Base-by-base conservation (phyloP, 352 stramenopile species). In the Phytophthora megakarya region DNA sequence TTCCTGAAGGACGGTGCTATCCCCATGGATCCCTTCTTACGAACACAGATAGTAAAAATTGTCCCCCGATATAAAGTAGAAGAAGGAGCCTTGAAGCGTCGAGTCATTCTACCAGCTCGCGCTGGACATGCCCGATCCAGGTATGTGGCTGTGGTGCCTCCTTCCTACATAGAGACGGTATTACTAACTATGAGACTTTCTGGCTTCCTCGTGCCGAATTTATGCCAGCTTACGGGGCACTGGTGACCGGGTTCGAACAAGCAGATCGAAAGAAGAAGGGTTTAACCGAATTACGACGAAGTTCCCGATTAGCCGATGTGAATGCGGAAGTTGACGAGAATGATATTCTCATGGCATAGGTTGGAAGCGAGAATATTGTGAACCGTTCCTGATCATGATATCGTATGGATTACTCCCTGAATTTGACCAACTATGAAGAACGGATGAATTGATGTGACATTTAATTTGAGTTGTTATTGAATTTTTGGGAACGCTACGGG, bases 111-210 rank as follows among this genome's bases (percentile, higher is more conserved):
- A n/a, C n/a, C n/a, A n/a, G n/a, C n/a, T n/a, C n/a, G n/a, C n/a
- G n/a, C n/a, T n/a, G n/a, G n/a, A n/a, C n/a, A n/a, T n/a, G n/a
- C n/a, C n/a, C n/a, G n/a, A n/a, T n/a, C n/a, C n/a, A n/a, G n/a
- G n/a, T n/a, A n/a, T n/a, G n/a, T n/a, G n/a, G n/a, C n/a, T n/a
- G n/a, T n/a, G n/a, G n/a, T n/a, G n/a, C n/a, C n/a, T n/a, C n/a
- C n/a, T n/a, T n/a, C n/a, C n/a, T n/a, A n/a, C n/a, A n/a, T n/a
- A n/a, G n/a, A n/a, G n/a, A n/a, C n/a, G n/a, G n/a, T n/a, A n/a
- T n/a, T n/a, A n/a, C 28, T 7, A 48, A 23, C 8, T 59, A 49
- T 25, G 38, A 59, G 5, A 60, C 25, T 1, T 60, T 47, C 13
- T 60, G 39, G 39, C 18, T 39, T 0, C 9, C 51, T 0, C 5